Conservation (phyloP, 768 basidiomycete genomes). For the Tylopilus intermedius region DNA sequence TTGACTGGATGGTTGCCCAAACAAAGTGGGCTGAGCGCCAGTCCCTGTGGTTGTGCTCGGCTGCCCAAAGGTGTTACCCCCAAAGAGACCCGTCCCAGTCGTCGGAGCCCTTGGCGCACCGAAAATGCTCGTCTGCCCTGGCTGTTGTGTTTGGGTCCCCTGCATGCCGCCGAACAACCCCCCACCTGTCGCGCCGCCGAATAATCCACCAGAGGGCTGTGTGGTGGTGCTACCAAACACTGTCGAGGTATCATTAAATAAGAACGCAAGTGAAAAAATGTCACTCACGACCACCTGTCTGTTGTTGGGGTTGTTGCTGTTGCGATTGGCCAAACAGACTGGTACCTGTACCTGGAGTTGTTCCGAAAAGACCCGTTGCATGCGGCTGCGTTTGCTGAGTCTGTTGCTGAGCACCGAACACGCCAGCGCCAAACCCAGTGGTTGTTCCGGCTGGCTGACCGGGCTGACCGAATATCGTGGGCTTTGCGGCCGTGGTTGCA, state of each 20-base stretch:
- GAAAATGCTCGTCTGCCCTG: conserved; percentile 27
- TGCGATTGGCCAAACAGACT: conserved; percentile 32
- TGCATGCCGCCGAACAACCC: conserved; percentile 35
- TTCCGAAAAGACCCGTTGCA: conserved; percentile 29
- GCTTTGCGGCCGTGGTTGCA: conserved; percentile 35
- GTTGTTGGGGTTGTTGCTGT: conserved; percentile 29
- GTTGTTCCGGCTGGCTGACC: conserved; percentile 36
- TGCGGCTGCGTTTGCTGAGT: conserved; percentile 20
- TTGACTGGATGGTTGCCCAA: conserved; percentile 51
- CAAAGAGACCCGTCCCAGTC: conserved; percentile 40
- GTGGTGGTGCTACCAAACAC: conserved; percentile 36
- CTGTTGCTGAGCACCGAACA: conserved; percentile 27
- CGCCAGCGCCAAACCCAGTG: conserved; percentile 33
- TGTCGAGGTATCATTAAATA: conserved; percentile 16
- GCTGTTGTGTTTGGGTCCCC: conserved; percentile 36
- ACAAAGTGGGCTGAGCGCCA: conserved; percentile 37
- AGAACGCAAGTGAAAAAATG: neutral
- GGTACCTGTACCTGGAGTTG: conserved; percentile 15
- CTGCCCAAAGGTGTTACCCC: conserved; percentile 43
- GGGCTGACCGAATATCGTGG: conserved; percentile 47
- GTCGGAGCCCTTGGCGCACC: conserved; percentile 30
- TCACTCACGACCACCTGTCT: conserved; percentile 30
- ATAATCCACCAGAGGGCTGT: conserved; percentile 31
- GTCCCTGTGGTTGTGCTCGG: conserved; percentile 28
- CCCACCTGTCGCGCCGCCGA: conserved; percentile 33